Evolutionary conservation across 2,329 filamentous ascomycete genomes (phyloP), one percentile per base, ranked within the genome.

Genomic region (Lasiodiplodia citricola): DNA sequence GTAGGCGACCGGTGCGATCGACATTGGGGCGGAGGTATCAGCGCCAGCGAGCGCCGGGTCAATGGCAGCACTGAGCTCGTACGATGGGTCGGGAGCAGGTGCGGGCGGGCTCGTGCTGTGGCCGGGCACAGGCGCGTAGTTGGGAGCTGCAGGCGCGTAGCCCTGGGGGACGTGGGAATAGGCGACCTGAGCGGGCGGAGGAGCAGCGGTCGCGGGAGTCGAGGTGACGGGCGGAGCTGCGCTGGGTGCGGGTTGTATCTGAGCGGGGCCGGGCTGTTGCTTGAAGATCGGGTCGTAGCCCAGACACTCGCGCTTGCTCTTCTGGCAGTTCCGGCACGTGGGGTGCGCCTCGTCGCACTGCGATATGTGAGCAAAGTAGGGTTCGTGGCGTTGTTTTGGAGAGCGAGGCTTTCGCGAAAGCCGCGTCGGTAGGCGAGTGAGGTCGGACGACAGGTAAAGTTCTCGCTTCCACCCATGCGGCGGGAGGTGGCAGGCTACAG

Each of bases 271-370:
- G 56, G 87, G 82, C 74, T 91, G 88, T 71, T 90, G 87, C 81
- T 93, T 92, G 83, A 95, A 96, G 75, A 95, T 92, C 47, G 92
- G 92, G 76, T 96, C 92, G 87, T 96, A 96, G 67, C 92, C 92
- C 60, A 94, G 79, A 77, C 92, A 96, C 75, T 95, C 92, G 76
- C 92, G 92, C 82, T 95, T 96, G 73, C 91, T 94, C 80, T 96
- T 96, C 77, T 91, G 90, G 83, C 92, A 96, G 78, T 96, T 93
- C 82, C 93, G 90, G 85, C 96, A 99, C 70, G 91, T 90, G 25
- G 96, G 96, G 80, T 97, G 94, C 70, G 89, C 90, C 85, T 99
- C 96, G 87, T 98, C 96, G 83, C 96, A 99, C 96, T 97, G 79
- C 73, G 70, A 10, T 51, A 31, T 58, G 55, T 67, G 56, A 67